These are phyloP conservation scores for Helichrysum umbraculigerum DNA, from an alignment of 129 eudicot species.

Conservation along the genomic window DNA sequence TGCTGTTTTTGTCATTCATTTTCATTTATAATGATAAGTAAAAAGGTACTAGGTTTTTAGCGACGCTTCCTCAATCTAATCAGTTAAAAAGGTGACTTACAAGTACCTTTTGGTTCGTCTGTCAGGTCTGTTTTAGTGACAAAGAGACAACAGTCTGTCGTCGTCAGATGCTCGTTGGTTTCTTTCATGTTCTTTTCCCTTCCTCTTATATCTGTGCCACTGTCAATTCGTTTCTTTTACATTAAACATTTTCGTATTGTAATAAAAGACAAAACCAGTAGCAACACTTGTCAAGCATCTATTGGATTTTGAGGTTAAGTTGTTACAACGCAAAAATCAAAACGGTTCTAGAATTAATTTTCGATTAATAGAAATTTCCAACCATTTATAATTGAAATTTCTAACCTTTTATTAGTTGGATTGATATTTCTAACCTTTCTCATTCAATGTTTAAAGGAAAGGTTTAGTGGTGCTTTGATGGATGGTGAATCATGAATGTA, in stretches of 20 bases:
- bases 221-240: constrained; percentile 27
- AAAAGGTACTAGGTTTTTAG: constrained; percentile 32
- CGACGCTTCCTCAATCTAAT: constrained; percentile 39
- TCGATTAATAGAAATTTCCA: no score
- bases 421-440: no score
- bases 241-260: not conserved
- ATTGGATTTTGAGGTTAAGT: no score
- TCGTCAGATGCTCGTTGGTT: constrained; percentile 31
- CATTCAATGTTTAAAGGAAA: no score
- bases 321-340: no score
- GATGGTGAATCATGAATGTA: no score
- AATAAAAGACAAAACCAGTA: not conserved
- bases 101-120: constrained; percentile 25
- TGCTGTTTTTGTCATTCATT: constrained; percentile 20
- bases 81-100: constrained; percentile 33
- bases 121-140: constrained; percentile 32
- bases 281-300: not conserved
- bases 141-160: constrained; percentile 26
- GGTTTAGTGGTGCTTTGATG: no score
- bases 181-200: constrained; percentile 29
- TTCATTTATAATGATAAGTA: not conserved
- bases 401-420: no score
- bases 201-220: constrained; percentile 32
- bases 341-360: no score
- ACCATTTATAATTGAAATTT: no score